Evolutionary conservation across 352 stramenopile species (phyloP).

Genomic region (Pythium apleroticum): DNA sequence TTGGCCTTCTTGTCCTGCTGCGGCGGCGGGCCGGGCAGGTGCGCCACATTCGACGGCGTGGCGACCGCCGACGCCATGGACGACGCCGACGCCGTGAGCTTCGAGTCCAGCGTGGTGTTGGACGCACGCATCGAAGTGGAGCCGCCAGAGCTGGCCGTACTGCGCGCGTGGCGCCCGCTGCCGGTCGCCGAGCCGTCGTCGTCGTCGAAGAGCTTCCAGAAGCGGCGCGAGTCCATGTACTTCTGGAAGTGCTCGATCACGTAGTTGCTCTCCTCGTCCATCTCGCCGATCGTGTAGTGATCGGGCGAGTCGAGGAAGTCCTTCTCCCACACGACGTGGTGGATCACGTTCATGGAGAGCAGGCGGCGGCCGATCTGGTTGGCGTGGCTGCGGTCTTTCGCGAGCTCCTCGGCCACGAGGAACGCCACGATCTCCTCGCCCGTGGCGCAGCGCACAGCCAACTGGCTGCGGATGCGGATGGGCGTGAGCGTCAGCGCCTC

Average conservation of each 20-base stretch:
- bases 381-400: conserved; percentile 49
- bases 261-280: conserved; percentile 62
- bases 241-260: conserved; percentile 75
- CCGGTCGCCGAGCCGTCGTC: conserved; percentile 23
- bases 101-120: conserved; percentile 28
- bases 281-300: conserved; percentile 63
- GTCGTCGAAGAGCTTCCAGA: conserved; percentile 77
- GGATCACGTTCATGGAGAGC: conserved; percentile 81
- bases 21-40: neutral
- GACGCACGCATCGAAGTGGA: conserved; percentile 26
- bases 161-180: conserved; percentile 30
- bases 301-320: conserved; percentile 81
- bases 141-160: conserved; percentile 31
- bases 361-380: conserved; percentile 55
- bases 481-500: conserved; percentile 52
- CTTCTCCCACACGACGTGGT: conserved; percentile 85
- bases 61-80: conserved; percentile 9
- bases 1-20: conserved; percentile 60
- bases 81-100: conserved; percentile 10
- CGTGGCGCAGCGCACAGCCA: conserved; percentile 59
- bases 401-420: conserved; percentile 54
- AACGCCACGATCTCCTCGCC: conserved; percentile 75
- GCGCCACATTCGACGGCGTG: neutral
- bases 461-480: conserved; percentile 67
- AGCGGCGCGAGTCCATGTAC: conserved; percentile 79